Percentiles rank a stretch among this genome's conserved stretches.
These are phyloP conservation scores for Alternaria novae-zelandiae DNA, from an alignment of 2,329 filamentous ascomycete genomes.

Conservation along the genomic window DNA sequence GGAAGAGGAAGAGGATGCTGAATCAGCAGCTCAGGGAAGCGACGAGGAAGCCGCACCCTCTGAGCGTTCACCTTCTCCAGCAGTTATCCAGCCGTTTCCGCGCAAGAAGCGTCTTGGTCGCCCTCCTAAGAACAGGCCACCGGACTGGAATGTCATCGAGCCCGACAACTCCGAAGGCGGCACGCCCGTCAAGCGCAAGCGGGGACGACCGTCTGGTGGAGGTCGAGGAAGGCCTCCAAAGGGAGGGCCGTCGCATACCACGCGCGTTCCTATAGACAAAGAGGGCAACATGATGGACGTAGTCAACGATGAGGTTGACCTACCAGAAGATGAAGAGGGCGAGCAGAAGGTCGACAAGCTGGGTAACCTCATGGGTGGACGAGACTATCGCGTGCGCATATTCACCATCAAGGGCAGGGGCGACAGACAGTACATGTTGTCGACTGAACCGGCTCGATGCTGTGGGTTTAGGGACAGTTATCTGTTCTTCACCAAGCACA, in stretches of 20 bases:
- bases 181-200: constrained; percentile 57
- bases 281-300: constrained; percentile 93
- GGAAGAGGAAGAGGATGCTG: constrained; percentile 56
- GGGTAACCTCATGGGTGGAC: constrained; percentile 79
- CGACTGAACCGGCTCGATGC: constrained; percentile 94
- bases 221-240: constrained; percentile 76
- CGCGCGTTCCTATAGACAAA: constrained; percentile 86
- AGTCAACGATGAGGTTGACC: constrained; percentile 85
- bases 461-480: constrained; percentile 98
- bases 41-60: constrained; percentile 53
- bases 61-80: constrained; percentile 53
- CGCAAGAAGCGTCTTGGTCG: constrained; percentile 80
- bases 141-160: constrained; percentile 71
- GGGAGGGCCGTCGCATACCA: constrained; percentile 75
- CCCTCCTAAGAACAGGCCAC: constrained; percentile 82
- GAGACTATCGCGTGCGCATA: constrained; percentile 93
- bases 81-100: constrained; percentile 64
- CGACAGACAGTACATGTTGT: constrained; percentile 94
- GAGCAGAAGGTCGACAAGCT: constrained; percentile 92
- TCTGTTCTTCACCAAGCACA: constrained; percentile 98
- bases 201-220: constrained; percentile 57
- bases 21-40: constrained; percentile 56
- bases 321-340: constrained; percentile 86
- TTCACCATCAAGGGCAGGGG: constrained; percentile 88
- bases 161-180: constrained; percentile 57